Percentiles rank a stretch among this genome's conserved stretches.
phyloP scores from a whole-genome alignment of 257 asterid species.

The Petunia secreta region DNA sequence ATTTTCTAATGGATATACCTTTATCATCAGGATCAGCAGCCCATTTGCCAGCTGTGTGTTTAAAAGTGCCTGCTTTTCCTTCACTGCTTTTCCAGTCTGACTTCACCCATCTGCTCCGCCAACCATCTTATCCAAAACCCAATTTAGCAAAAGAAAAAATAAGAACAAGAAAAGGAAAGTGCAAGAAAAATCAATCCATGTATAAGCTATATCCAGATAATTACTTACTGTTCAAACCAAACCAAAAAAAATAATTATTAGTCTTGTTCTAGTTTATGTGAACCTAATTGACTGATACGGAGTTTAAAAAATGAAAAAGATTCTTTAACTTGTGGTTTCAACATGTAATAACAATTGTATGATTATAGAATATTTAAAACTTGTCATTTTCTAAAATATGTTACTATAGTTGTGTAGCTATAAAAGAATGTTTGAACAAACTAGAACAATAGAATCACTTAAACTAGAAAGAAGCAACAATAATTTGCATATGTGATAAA shows the following conservation, averaged over 20 bases:
- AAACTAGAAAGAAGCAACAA: not conserved
- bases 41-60: slow-evolving; percentile 96
- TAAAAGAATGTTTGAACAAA: too few relatives aligned
- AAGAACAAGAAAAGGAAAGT: not conserved
- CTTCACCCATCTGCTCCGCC: slow-evolving; percentile 89
- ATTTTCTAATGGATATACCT: slow-evolving; percentile 46
- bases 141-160: slow-evolving; percentile 15
- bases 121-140: slow-evolving; percentile 62
- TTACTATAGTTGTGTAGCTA: too few relatives aligned
- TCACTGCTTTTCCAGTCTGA: slow-evolving; percentile 93
- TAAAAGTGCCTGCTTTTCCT: slow-evolving; percentile 92
- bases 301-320: too few relatives aligned
- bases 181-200: not conserved
- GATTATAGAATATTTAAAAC: too few relatives aligned
- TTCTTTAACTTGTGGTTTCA: too few relatives aligned
- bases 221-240: too few relatives aligned
- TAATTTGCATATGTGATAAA: too few relatives aligned
- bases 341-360: too few relatives aligned
- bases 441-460: not conserved
- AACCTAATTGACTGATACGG: too few relatives aligned
- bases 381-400: too few relatives aligned
- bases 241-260: not conserved
- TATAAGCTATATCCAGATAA: too few relatives aligned
- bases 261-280: too few relatives aligned
- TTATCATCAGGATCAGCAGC: slow-evolving; percentile 90